Conservation (phyloP, 495 filamentous ascomycete genomes). For the Annulohypoxylon bovei region DNA sequence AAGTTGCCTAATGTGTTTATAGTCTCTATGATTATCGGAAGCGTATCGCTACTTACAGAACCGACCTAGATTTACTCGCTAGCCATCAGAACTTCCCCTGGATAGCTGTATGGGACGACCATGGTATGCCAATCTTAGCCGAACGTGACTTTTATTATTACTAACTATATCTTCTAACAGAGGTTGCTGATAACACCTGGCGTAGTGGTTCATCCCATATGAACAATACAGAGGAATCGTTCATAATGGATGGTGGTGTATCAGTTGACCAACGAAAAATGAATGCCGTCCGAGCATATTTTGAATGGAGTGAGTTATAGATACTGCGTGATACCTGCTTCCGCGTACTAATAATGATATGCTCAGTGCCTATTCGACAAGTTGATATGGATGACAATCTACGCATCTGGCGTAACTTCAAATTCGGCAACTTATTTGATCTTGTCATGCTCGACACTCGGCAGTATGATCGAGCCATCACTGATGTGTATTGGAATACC, state of each 20-base stretch:
- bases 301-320: slow-evolving; percentile 66
- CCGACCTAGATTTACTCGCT: slow-evolving; percentile 65
- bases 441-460: slow-evolving; percentile 73
- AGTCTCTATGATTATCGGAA: slow-evolving; percentile 68
- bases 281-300: slow-evolving; percentile 74
- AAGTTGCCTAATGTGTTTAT: slow-evolving; percentile 29
- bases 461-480: slow-evolving; percentile 67
- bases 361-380: slow-evolving; percentile 55
- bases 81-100: slow-evolving; percentile 66
- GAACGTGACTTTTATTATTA: neutral
- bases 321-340: neutral
- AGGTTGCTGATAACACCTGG: slow-evolving; percentile 73
- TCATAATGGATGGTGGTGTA: slow-evolving; percentile 66
- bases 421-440: slow-evolving; percentile 68
- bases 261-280: slow-evolving; percentile 72
- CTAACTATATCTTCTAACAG: slow-evolving; percentile 41
- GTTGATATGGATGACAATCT: slow-evolving; percentile 74
- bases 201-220: slow-evolving; percentile 62
- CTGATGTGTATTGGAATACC: slow-evolving; percentile 62
- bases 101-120: slow-evolving; percentile 76
- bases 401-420: slow-evolving; percentile 71
- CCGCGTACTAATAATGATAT: neutral
- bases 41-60: slow-evolving; percentile 66
- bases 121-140: slow-evolving; percentile 50
- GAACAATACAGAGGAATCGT: slow-evolving; percentile 72